Evolutionary conservation across 306 rosid species (phyloP).

Genomic region (Vigna unguiculata): DNA sequence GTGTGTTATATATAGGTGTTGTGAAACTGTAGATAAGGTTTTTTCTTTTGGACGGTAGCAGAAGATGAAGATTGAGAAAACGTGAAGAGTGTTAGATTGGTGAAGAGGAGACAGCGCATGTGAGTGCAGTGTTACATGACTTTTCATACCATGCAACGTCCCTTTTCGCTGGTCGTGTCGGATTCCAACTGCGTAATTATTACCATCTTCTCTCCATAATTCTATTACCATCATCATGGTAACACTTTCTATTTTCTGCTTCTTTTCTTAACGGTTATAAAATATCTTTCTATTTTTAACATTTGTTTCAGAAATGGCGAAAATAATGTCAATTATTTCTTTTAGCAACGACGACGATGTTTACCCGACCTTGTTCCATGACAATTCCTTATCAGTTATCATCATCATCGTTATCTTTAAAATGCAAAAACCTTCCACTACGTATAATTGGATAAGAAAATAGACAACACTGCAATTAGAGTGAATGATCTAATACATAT

Average conservation of each 20-base stretch:
- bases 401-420: not conserved
- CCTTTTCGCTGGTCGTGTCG: constrained; percentile 52
- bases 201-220: not conserved
- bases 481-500: not conserved
- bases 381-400: not conserved
- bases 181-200: constrained; percentile 38
- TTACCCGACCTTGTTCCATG: not conserved
- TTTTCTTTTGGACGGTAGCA: constrained; percentile 41
- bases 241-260: not conserved
- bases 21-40: constrained; percentile 29
- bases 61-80: not conserved
- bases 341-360: not conserved
- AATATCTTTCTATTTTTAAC: not conserved
- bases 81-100: constrained; percentile 5
- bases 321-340: not conserved
- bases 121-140: constrained; percentile 49
- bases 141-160: constrained; percentile 59
- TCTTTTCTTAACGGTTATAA: not conserved
- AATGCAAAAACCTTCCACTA: not conserved
- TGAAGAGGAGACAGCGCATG: constrained; percentile 65
- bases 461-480: not conserved
- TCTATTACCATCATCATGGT: not conserved
- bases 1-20: constrained; percentile 14
- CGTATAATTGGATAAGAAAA: not conserved
- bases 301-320: not conserved